phyloP scores from a whole-genome alignment of 2,329 filamentous ascomycete species.

The Fonsecaea pedrosoi region DNA sequence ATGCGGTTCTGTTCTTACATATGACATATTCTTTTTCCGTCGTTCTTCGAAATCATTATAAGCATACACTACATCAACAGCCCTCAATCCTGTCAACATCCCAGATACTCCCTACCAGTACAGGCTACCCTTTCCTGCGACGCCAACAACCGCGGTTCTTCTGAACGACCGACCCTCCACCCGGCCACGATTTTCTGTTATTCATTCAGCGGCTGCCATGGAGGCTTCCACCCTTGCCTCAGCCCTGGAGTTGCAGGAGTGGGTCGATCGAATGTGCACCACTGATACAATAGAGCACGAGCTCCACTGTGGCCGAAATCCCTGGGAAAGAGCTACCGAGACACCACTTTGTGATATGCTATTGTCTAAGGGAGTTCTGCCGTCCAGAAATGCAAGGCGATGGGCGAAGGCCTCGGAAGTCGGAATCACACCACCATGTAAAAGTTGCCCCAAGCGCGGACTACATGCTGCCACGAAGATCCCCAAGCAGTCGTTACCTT shows the following conservation, averaged over 20 bases:
- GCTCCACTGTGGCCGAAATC: neutral
- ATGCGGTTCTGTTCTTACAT: neutral
- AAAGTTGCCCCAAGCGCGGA: neutral
- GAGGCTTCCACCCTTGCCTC: slow-evolving; percentile 4
- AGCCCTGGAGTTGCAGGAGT: neutral
- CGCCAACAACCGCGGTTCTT: neutral
- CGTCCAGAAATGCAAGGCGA: slow-evolving; percentile 2
- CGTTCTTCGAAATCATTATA: neutral
- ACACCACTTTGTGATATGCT: slow-evolving; percentile 19
- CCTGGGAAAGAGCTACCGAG: neutral
- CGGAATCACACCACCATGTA: neutral
- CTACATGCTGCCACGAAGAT: neutral
- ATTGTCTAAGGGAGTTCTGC: slow-evolving; percentile 12
- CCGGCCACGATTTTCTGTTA: neutral
- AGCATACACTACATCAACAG: neutral
- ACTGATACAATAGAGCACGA: neutral
- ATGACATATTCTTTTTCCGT: neutral
- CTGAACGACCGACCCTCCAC: neutral
- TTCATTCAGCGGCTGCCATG: neutral
- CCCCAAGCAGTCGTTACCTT: neutral
- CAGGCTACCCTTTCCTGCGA: neutral
- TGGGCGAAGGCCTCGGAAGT: neutral
- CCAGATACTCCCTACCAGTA: neutral
- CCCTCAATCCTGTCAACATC: neutral
- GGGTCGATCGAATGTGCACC: neutral